Evolutionary conservation across 2,329 filamentous ascomycete genomes (phyloP).

Genomic region (Alternaria consortialis): DNA sequence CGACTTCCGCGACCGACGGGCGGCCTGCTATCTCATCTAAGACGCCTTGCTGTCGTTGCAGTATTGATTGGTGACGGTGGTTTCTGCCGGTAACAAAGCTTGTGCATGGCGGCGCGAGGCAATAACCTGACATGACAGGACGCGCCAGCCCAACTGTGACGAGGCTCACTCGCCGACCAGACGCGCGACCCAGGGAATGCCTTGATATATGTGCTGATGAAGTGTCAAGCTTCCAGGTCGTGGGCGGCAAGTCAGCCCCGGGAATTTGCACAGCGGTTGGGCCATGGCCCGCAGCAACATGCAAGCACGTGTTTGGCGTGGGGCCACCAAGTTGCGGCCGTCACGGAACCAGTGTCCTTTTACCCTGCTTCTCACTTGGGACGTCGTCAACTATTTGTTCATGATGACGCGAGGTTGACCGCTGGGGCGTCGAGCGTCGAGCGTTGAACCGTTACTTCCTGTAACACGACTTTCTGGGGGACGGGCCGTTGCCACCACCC

Average conservation of each 20-base stretch:
- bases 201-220: slow-evolving; percentile 14
- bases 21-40: slow-evolving; percentile 21
- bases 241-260: slow-evolving; percentile 12
- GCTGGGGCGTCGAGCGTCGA: slow-evolving; percentile 1
- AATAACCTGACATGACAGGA: slow-evolving; percentile 13
- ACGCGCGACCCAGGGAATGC: slow-evolving; percentile 8
- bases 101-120: slow-evolving; percentile 10
- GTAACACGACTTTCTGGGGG: slow-evolving; percentile 22
- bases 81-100: slow-evolving; percentile 14
- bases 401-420: slow-evolving; percentile 2
- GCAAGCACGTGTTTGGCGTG: slow-evolving; percentile 24
- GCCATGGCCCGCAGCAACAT: slow-evolving; percentile 24
- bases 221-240: slow-evolving; percentile 20
- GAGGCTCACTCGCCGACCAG: slow-evolving; percentile 15
- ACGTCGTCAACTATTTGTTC: background rate
- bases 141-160: background rate
- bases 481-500: slow-evolving; percentile 37
- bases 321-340: slow-evolving; percentile 1
- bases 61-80: slow-evolving; percentile 14
- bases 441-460: slow-evolving; percentile 6
- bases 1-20: slow-evolving; percentile 8
- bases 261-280: slow-evolving; percentile 3
- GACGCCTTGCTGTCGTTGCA: slow-evolving; percentile 12
- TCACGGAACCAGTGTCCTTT: background rate
- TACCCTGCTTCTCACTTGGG: background rate